Evolutionary conservation across 495 filamentous ascomycete genomes (phyloP).

Genomic region (Usnea hakonensis): DNA sequence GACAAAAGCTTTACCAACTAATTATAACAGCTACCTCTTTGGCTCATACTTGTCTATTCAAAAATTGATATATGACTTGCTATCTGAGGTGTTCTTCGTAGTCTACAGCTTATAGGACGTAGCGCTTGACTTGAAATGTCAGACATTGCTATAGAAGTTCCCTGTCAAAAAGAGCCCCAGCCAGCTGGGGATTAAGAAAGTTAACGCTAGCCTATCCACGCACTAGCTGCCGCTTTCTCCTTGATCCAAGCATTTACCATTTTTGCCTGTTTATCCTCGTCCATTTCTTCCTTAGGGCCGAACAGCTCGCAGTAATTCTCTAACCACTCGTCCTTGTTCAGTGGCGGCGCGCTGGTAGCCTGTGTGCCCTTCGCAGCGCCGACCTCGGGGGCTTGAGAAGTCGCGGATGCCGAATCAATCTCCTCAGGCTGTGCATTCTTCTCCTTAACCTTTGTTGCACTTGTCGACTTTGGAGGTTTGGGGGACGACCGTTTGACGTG

Average conservation of each 20-base stretch:
- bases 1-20: slow-evolving; percentile 3
- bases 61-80: neutral
- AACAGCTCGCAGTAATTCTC: neutral
- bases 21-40: neutral
- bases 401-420: neutral
- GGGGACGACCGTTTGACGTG: neutral
- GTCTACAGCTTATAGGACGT: too few species aligned
- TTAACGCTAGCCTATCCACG: too few species aligned
- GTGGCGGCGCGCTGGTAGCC: neutral
- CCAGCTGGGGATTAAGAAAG: too few species aligned
- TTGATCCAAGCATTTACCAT: neutral
- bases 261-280: neutral
- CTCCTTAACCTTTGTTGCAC: neutral
- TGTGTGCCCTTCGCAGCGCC: too few species aligned
- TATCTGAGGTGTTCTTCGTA: neutral
- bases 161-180: too few species aligned
- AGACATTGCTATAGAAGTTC: neutral
- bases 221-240: too few species aligned
- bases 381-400: too few species aligned
- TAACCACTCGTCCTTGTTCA: neutral
- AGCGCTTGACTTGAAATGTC: too few species aligned
- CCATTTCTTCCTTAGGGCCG: neutral
- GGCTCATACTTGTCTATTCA: neutral
- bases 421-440: neutral
- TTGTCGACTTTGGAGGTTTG: neutral